Evolutionary conservation across 345 rosid genomes (phyloP), one percentile per base, ranked within the genome.

Genomic region (Psidium guajava): DNA sequence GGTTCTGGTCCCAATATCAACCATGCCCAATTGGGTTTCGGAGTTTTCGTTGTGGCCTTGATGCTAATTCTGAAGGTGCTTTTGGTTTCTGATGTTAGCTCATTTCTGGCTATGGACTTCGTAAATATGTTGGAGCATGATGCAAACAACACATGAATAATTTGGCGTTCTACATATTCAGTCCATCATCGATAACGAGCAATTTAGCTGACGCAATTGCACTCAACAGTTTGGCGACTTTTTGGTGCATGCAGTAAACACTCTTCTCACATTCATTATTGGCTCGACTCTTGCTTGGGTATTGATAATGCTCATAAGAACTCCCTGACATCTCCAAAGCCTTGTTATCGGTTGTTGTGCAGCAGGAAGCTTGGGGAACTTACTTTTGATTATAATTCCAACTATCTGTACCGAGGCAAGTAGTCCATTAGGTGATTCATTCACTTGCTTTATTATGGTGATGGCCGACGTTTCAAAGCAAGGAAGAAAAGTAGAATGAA

Each of bases 21-120:
- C 99, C 18, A 95, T 98, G 99, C 99, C 98, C 81, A 95, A 96
- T 89, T 98, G 98, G 99, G 94, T 95, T 84, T 93, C 99, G 53
- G 98, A 98, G 91, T 98, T 98, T 90, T 90, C 69, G 20, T 86
- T 7, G 85, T 83, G 61, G 88, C 92, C 25, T 50, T 90, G 84
- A 82, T 89, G 85, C 92, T 91, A 3, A 88, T 90, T 73, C 80
- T 89, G 73, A 88, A 90, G 83, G 89, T 90, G 32, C 86, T 90
- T 11, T 69, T 90, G 88, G 59, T 87, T 83, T 86, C 89, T 28
- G 88, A 59, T 25, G 55, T 89, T 21, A 90, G 89, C 40, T 85
- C 77, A 4, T 82, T 86, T 15, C 92, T 90, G 14, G 91, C 92
- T 40, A 82, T 82, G 21, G 88, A 87, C n/a, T 51, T 88, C 7